Conservation (phyloP, 2,329 filamentous ascomycete species). For the Ceratocystis destructans region DNA sequence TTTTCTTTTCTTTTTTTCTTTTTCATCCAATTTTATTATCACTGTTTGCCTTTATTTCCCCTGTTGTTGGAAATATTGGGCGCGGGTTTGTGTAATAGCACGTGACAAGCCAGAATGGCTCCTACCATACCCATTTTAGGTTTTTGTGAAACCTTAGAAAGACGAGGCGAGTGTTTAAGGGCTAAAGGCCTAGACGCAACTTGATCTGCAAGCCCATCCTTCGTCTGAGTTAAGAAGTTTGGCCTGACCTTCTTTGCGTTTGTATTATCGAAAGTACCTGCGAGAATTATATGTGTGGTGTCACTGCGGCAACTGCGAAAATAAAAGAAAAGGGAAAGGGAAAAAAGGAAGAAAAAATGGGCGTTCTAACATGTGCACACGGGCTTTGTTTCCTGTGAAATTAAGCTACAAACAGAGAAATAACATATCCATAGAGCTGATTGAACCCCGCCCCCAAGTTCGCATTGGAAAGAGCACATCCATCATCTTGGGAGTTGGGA, state of each 20-base stretch:
- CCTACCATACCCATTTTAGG: constrained; percentile 4
- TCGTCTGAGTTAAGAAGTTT: neutral
- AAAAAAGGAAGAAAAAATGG: neutral
- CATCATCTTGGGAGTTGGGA: neutral
- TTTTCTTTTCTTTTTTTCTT: neutral
- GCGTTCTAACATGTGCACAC: neutral
- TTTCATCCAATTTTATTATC: neutral
- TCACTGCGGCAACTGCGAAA: neutral
- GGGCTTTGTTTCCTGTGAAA: neutral
- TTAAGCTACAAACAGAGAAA: neutral
- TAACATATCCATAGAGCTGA: neutral
- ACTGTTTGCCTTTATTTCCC: neutral
- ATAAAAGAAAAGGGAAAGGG: neutral
- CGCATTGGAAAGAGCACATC: neutral
- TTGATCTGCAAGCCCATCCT: neutral
- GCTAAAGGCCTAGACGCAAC: neutral
- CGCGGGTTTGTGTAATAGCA: constrained; percentile 5
- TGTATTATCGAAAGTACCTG: neutral
- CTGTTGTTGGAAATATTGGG: constrained; percentile 3
- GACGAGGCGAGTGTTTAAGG: neutral
- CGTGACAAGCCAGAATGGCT: constrained; percentile 4
- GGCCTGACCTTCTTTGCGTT: neutral
- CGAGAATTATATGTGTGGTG: neutral
- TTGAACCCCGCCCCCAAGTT: neutral
- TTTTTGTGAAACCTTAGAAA: constrained; percentile 6